Evolutionary conservation across 164 flowering plant genomes (phyloP), one percentile per base, ranked within the genome.

Genomic region (Annona squamosa): DNA sequence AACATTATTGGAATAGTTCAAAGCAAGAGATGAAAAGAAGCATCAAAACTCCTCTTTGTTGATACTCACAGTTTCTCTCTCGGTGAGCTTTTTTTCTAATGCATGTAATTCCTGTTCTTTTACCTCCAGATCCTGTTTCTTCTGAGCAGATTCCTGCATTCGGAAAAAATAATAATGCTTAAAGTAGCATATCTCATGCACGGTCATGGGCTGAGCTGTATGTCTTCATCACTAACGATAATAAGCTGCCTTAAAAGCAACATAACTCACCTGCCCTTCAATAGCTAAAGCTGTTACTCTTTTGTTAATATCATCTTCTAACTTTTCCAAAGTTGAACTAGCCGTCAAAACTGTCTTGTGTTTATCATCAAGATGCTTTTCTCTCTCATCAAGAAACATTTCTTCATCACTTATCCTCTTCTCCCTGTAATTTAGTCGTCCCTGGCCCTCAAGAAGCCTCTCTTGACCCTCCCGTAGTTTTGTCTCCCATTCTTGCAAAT

Each of bases 11-110:
- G 48, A 16, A 37, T 42, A 10, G 43, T 66, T 17, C 42, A 66
- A 66, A 66, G 3, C 68, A 4, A 65, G 43, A 37, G 42, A 37
- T 16, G 4, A 41, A 65, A 9, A 12, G 6, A 43, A 65, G 9
- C 41, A 37, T 12, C 16, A 13, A n/a, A 66, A 66, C 17, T 66
- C 44, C 3, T 17, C 57, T 59, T 57, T 18, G 56, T 19, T 12
- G 47, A n/a, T 5, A 82, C 92, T 85, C 79, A 92, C 99, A 68
- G 79, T 89, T 87, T 93, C 98, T 78, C 87, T 86, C 43, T 81
- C 80, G 77, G 65, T 77, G 57, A 96, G 91, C 78, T 83, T 90
- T 75, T 91, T 88, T 74, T 93, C 88, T 73, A 86, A 69, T 41
- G 67, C 84, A 72, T 46, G 77, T 37, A 93, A 45, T 71, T 88